These are phyloP conservation scores for Parachaetomium inaequale DNA, from an alignment of 495 filamentous ascomycete species.

Conservation along the genomic window DNA sequence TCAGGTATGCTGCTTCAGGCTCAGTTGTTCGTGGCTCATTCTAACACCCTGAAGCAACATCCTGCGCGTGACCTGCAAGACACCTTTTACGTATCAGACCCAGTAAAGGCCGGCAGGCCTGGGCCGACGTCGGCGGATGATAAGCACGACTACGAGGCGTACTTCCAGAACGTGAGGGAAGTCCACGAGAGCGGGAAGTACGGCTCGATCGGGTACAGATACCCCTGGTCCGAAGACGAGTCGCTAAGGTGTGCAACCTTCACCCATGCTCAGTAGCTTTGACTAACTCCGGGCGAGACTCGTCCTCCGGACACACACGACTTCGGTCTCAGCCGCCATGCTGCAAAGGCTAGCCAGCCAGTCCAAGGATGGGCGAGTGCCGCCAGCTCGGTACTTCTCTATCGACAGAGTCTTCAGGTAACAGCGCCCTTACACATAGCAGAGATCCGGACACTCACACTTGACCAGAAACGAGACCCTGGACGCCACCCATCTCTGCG, in stretches of 20 bases:
- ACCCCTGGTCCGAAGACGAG: slow-evolving; percentile 88
- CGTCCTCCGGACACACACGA: slow-evolving; percentile 94
- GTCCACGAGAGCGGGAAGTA: slow-evolving; percentile 86
- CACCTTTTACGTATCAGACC: slow-evolving; percentile 97
- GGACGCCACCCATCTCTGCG: slow-evolving; percentile 91
- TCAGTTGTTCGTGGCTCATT: neutral
- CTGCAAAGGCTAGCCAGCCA: slow-evolving; percentile 82
- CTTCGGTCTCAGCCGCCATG: slow-evolving; percentile 80
- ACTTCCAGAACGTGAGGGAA: slow-evolving; percentile 78
- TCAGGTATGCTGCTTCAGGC: slow-evolving; percentile 42
- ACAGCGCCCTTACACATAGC: neutral
- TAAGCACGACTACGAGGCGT: slow-evolving; percentile 70
- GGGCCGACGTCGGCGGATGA: slow-evolving; percentile 55
- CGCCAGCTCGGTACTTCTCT: slow-evolving; percentile 87
- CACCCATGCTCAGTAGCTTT: neutral
- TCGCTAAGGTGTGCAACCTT: slow-evolving; percentile 46
- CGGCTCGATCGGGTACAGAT: slow-evolving; percentile 91
- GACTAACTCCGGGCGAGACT: slow-evolving; percentile 47
- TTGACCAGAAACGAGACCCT: slow-evolving; percentile 66
- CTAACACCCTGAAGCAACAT: slow-evolving; percentile 57
- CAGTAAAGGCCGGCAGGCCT: slow-evolving; percentile 69
- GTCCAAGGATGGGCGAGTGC: slow-evolving; percentile 46
- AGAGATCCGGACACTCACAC: neutral
- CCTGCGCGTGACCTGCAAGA: slow-evolving; percentile 95
- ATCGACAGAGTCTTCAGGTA: slow-evolving; percentile 87